Evolutionary conservation across 1,284 basidiomycete species (phyloP).

Genomic region (Ganoderma sp.): DNA sequence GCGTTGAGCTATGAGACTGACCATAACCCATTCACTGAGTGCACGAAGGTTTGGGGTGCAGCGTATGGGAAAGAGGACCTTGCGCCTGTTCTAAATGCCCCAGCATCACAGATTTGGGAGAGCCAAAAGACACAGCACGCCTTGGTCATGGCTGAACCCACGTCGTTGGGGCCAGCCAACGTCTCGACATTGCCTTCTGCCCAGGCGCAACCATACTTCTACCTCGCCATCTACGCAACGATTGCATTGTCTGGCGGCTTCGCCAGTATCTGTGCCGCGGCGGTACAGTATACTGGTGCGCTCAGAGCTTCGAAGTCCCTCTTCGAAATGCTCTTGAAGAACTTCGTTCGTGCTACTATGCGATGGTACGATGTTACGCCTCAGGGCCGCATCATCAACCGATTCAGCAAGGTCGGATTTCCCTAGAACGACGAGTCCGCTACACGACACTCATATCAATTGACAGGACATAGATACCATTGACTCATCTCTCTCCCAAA

Average conservation of each 20-base stretch:
- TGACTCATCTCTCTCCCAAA: constrained; percentile 71
- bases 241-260: constrained; percentile 58
- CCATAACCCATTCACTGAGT: neutral
- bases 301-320: constrained; percentile 63
- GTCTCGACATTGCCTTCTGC: constrained; percentile 50
- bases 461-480: constrained; percentile 77
- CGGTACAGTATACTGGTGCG: constrained; percentile 67
- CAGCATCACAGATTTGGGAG: constrained; percentile 33
- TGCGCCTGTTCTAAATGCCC: constrained; percentile 12
- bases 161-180: neutral
- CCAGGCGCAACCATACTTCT: constrained; percentile 63
- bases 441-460: neutral
- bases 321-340: constrained; percentile 59
- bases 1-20: constrained; percentile 26
- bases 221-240: constrained; percentile 63
- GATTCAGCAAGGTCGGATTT: constrained; percentile 56
- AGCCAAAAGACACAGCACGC: constrained; percentile 42
- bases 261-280: constrained; percentile 50
- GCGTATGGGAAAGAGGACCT: constrained; percentile 51
- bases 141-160: constrained; percentile 37
- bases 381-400: constrained; percentile 66
- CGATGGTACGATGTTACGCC: constrained; percentile 58
- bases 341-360: constrained; percentile 66
- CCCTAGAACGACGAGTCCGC: no score
- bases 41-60: constrained; percentile 62